phyloP scores from a whole-genome alignment of 164 flowering plant species.

The Saururus chinensis region DNA sequence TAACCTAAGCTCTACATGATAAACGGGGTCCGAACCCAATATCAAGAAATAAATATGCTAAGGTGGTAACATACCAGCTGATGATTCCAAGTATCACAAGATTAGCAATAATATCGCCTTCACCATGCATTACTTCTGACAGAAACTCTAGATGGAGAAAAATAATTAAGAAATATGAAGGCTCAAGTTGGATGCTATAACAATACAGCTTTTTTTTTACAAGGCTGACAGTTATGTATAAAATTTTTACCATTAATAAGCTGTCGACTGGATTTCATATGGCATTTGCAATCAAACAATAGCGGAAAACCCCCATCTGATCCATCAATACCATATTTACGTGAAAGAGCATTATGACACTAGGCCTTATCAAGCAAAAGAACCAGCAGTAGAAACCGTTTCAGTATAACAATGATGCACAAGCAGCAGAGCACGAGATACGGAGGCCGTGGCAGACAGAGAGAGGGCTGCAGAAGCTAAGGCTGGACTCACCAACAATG shows the following conservation, averaged over 20 bases:
- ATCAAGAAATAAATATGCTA: background rate
- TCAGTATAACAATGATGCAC: constrained; percentile 69
- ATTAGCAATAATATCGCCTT: constrained; percentile 86
- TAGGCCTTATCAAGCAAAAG: constrained; percentile 85
- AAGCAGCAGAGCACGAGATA: too few relatives aligned
- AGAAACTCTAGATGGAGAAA: constrained; percentile 49
- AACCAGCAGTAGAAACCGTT: constrained; percentile 77
- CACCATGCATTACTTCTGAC: constrained; percentile 91
- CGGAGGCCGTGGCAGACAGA: too few relatives aligned
- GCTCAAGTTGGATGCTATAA: background rate
- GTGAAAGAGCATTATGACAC: constrained; percentile 61
- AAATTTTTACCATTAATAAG: constrained; percentile 53
- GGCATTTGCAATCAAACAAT: constrained; percentile 39
- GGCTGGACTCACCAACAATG: too few relatives aligned
- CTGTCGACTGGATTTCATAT: constrained; percentile 71
- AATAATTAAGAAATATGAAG: background rate
- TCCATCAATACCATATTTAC: constrained; percentile 91
- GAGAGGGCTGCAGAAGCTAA: too few relatives aligned
- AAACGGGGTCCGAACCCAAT: too few relatives aligned
- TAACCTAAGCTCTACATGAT: background rate
- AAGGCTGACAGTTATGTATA: background rate
- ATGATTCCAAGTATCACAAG: constrained; percentile 64
- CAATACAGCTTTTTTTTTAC: background rate
- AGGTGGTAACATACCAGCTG: constrained; percentile 39
- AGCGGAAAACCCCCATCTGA: constrained; percentile 94